A percentile compares a stretch with the other conserved stretches of the same genome.
phyloP scores from a whole-genome alignment of 148 eudicot genomes.

The Salicornia ramosissima region DNA sequence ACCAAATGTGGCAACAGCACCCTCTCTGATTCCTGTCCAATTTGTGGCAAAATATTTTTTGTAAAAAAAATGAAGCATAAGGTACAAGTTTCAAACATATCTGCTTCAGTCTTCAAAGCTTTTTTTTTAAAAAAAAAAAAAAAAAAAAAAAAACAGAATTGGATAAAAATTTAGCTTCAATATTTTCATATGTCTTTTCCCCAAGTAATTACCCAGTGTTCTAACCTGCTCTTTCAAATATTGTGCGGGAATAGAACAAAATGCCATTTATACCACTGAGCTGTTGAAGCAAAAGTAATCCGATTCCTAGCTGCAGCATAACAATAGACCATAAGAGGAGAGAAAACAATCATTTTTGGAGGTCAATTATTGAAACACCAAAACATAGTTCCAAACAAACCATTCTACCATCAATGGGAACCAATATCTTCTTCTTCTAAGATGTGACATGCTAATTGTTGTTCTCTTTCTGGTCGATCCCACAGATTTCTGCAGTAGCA shows the following conservation, averaged over 20 bases:
- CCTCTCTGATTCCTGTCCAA: conserved; percentile 57
- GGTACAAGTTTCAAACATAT: background rate
- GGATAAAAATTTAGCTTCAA: no score
- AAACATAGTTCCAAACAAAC: conserved; percentile 23
- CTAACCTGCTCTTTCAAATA: conserved; percentile 80
- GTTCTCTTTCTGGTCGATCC: conserved; percentile 54
- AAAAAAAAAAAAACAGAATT: no score
- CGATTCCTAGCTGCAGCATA: conserved; percentile 63
- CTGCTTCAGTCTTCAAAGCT: background rate
- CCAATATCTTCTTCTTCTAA: conserved; percentile 62
- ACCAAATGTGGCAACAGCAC: conserved; percentile 73
- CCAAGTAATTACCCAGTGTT: background rate
- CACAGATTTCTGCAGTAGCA: conserved; percentile 56
- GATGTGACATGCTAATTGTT: conserved; percentile 54
- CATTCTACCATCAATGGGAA: conserved; percentile 79
- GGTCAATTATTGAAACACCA: background rate
- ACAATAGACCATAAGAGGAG: conserved; percentile 9
- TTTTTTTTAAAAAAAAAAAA: no score
- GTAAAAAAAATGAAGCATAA: background rate
- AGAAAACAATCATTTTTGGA: background rate
- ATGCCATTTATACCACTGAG: conserved; percentile 85
- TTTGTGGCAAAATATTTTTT: background rate
- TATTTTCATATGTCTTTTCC: background rate
- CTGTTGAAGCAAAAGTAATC: conserved; percentile 81
- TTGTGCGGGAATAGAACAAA: conserved; percentile 72